A percentile compares a stretch with the other conserved stretches of the same genome.
Conservation (phyloP, 108 stramenopile genomes). For the Discostella stelligeroides region DNA sequence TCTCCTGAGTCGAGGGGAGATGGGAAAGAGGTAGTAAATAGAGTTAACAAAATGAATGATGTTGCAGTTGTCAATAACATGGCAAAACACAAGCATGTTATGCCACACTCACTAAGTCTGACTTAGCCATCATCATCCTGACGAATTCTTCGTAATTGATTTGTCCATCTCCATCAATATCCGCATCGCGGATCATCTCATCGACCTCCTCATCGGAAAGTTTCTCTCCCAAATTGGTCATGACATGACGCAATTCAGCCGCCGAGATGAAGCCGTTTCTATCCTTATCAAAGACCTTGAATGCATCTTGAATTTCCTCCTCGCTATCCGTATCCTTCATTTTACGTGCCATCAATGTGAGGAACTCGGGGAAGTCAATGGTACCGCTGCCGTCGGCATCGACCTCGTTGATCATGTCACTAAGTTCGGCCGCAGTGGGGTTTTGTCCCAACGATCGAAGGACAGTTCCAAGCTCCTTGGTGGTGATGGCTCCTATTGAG, state of each 20-base stretch:
- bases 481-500: slow-evolving; percentile 97
- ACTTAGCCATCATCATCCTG: slow-evolving; percentile 99
- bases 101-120: too few species aligned
- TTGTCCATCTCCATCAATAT: slow-evolving; percentile 99
- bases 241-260: slow-evolving; percentile 99
- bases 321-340: slow-evolving; percentile 99
- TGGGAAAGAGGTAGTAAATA: too few species aligned
- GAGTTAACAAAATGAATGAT: too few species aligned
- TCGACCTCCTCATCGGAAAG: slow-evolving; percentile 99
- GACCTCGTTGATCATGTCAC: slow-evolving; percentile 99
- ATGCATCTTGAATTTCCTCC: slow-evolving; percentile 99
- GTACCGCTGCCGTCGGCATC: slow-evolving; percentile 99
- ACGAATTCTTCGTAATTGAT: slow-evolving; percentile 99
- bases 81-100: too few species aligned
- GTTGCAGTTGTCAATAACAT: too few species aligned
- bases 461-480: slow-evolving; percentile 99
- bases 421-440: slow-evolving; percentile 99
- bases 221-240: slow-evolving; percentile 99
- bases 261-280: slow-evolving; percentile 99
- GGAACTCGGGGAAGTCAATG: slow-evolving; percentile 99
- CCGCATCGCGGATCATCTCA: slow-evolving; percentile 99
- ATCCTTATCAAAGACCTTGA: slow-evolving; percentile 99
- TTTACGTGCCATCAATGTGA: slow-evolving; percentile 99
- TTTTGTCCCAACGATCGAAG: slow-evolving; percentile 99
- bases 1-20: too few species aligned